phyloP scores from a whole-genome alignment of 2,329 filamentous ascomycete genomes.

The Colletotrichum horii region DNA sequence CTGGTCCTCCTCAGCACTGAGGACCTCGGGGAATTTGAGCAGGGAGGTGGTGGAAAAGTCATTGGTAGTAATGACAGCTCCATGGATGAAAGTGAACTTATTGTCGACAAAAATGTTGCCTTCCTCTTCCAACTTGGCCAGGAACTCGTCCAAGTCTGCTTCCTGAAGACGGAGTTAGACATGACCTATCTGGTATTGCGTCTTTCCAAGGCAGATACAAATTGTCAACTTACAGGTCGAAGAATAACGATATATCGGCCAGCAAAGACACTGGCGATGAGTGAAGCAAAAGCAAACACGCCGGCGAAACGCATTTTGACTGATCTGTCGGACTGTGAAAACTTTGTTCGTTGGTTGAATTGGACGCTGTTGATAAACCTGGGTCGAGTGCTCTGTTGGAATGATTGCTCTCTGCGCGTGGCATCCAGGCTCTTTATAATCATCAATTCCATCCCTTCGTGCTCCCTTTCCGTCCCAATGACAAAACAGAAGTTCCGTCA shows the following conservation, averaged over 20 bases:
- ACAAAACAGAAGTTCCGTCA: neutral
- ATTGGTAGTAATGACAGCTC: conserved; percentile 7
- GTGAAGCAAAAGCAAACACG: neutral
- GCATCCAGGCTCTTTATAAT: neutral
- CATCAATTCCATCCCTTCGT: neutral
- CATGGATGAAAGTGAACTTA: neutral
- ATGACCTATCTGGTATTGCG: neutral
- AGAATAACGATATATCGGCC: conserved; percentile 6
- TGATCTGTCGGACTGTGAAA: neutral
- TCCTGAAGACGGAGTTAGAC: neutral
- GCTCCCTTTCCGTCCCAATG: neutral
- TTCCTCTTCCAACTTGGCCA: neutral
- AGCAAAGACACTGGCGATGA: neutral
- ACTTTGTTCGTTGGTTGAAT: neutral
- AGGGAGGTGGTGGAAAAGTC: neutral
- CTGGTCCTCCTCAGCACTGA: neutral
- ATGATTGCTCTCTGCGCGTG: neutral
- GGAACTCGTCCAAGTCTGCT: neutral
- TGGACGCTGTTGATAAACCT: neutral
- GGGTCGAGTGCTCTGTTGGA: neutral
- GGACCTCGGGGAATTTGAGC: neutral
- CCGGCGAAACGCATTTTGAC: neutral
- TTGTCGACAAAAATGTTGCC: neutral
- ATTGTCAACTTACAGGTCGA: neutral
- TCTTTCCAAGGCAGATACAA: neutral